Evolutionary conservation across 306 rosid species (phyloP).

Genomic region (Mimosa bimucronata): DNA sequence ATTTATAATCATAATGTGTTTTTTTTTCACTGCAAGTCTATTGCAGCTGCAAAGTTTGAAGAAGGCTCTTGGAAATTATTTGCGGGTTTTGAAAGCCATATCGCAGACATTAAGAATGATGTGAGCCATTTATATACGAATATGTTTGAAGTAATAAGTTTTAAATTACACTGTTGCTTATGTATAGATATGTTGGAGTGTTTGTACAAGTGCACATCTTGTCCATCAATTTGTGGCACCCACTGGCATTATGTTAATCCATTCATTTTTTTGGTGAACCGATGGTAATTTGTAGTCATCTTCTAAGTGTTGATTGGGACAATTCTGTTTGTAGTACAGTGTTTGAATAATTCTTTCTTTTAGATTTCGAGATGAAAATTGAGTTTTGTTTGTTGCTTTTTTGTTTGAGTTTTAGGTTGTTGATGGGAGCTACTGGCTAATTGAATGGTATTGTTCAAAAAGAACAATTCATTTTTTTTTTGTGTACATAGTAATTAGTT

Average conservation of each 20-base stretch:
- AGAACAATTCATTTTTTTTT: too few relatives aligned
- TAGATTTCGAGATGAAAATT: too few relatives aligned
- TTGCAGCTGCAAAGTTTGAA: constrained; percentile 82
- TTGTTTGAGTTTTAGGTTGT: too few relatives aligned
- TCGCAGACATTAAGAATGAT: constrained; percentile 97
- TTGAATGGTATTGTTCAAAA: too few relatives aligned
- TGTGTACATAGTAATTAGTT: too few relatives aligned
- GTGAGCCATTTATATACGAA: constrained; percentile 54
- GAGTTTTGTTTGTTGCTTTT: too few relatives aligned
- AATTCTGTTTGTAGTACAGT: too few relatives aligned
- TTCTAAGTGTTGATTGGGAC: too few relatives aligned
- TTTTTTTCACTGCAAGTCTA: constrained; percentile 34
- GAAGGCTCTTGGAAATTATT: constrained; percentile 78
- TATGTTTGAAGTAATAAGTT: constrained; percentile 20
- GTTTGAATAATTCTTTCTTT: too few relatives aligned
- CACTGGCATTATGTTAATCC: not conserved
- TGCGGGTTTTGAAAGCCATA: constrained; percentile 86
- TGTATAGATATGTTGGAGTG: not conserved
- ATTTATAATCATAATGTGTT: constrained; percentile 16
- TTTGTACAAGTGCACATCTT: not conserved
- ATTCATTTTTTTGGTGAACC: constrained; percentile 18
- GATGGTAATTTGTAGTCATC: too few relatives aligned
- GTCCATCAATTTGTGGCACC: not conserved
- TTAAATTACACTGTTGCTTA: constrained; percentile 27
- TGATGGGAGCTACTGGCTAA: too few relatives aligned